Evolutionary conservation across 176 grass and related monocot species (phyloP).

Genomic region (Alopecurus myosuroides): DNA sequence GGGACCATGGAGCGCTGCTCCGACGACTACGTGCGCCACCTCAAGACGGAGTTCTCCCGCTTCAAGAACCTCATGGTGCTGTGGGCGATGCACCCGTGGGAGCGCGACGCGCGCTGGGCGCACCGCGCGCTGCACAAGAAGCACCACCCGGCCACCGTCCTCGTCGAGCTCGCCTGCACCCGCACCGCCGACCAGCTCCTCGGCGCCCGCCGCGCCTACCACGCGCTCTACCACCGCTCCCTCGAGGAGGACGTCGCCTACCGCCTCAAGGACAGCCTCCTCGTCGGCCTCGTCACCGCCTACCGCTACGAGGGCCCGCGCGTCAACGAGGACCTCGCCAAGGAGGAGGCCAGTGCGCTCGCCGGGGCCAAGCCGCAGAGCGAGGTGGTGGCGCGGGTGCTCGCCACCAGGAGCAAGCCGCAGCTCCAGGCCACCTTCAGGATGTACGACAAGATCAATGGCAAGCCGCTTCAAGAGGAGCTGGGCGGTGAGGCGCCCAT

Average conservation of each 20-base stretch:
- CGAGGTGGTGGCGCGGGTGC: constrained; percentile 48
- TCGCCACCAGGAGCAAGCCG: constrained; percentile 72
- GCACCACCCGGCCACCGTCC: constrained; percentile 37
- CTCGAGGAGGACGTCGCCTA: constrained; percentile 87
- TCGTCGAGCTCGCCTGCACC: constrained; percentile 81
- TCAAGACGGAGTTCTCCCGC: constrained; percentile 60
- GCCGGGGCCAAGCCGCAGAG: constrained; percentile 34
- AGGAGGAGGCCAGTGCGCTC: constrained; percentile 60
- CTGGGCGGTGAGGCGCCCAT: constrained; percentile 36
- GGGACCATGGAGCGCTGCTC: constrained; percentile 57
- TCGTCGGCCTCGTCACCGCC: constrained; percentile 51
- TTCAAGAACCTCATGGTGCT: constrained; percentile 62
- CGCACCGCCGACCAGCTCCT: constrained; percentile 73
- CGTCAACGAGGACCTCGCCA: constrained; percentile 51
- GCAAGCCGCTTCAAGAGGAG: constrained; percentile 59
- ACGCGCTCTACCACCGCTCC: constrained; percentile 66
- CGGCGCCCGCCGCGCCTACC: constrained; percentile 63
- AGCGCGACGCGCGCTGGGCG: constrained; percentile 74
- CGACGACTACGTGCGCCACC: constrained; percentile 54
- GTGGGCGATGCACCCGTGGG: constrained; percentile 83
- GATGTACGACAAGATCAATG: constrained; percentile 55
- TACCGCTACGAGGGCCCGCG: constrained; percentile 67
- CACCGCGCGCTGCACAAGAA: constrained; percentile 57
- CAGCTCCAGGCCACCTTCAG: constrained; percentile 65
- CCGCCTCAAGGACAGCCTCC: constrained; percentile 50